These are phyloP conservation scores for Limonomyces culmigenus DNA, from an alignment of 1,284 basidiomycete species.

Conservation along the genomic window DNA sequence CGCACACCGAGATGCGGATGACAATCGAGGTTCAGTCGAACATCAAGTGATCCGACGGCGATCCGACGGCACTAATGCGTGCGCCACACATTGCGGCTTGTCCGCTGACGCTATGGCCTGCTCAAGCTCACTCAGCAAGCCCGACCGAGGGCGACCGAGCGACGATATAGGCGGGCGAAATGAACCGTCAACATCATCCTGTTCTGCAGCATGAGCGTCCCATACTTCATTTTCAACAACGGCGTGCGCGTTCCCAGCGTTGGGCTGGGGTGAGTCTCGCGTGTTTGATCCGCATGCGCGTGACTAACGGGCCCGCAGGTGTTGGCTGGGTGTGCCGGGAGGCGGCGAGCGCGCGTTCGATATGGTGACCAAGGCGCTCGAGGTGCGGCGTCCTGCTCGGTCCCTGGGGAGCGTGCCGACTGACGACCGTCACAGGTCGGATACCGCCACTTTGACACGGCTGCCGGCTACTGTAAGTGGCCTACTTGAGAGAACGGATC, in stretches of 20 bases:
- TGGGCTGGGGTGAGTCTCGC: neutral
- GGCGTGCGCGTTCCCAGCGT: neutral
- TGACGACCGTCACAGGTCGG: too few relatives aligned
- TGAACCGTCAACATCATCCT: too few relatives aligned
- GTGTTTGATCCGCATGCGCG: neutral
- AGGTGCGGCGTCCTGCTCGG: conserved; percentile 66
- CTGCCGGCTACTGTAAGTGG: neutral
- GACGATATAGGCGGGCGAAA: neutral
- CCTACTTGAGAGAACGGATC: neutral
- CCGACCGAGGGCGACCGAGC: neutral
- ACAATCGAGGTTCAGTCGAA: too few relatives aligned
- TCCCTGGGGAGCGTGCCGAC: conserved; percentile 31
- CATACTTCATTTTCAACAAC: too few relatives aligned
- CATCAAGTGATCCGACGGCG: too few relatives aligned
- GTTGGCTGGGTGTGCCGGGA: conserved; percentile 1
- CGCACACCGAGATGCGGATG: too few relatives aligned
- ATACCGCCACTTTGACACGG: neutral
- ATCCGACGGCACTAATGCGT: too few relatives aligned
- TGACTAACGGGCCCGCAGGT: neutral
- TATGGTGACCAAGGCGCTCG: conserved; percentile 57
- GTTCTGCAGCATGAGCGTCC: neutral
- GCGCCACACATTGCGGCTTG: too few relatives aligned
- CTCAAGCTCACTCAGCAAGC: too few relatives aligned
- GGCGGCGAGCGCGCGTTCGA: conserved; percentile 32
- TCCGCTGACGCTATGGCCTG: too few relatives aligned